phyloP scores from a whole-genome alignment of 2,329 filamentous ascomycete species.

The Juglanconis oblonga region DNA sequence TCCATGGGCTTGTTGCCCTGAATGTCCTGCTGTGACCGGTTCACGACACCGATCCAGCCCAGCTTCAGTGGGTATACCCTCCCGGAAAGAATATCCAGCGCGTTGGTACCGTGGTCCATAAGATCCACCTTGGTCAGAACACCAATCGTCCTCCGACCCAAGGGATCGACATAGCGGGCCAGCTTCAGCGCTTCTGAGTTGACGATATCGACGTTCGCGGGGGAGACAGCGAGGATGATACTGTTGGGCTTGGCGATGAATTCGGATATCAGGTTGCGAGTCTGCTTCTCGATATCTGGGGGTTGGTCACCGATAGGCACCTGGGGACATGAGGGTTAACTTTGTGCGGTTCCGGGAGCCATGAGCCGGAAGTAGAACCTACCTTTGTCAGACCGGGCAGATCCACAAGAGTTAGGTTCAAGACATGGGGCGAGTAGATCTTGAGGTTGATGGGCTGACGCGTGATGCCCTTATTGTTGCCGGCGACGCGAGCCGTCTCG shows the following conservation, averaged over 20 bases:
- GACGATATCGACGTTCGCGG: slow-evolving; percentile 95
- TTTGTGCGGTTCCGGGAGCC: no score
- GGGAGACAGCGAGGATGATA: slow-evolving; percentile 93
- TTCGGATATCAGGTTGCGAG: slow-evolving; percentile 96
- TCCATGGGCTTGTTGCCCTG: slow-evolving; percentile 92
- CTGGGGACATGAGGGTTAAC: slow-evolving; percentile 34
- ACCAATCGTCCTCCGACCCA: slow-evolving; percentile 96
- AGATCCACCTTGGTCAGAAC: slow-evolving; percentile 98
- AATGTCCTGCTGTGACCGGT: slow-evolving; percentile 97
- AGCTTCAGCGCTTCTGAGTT: slow-evolving; percentile 98
- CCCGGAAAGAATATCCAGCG: slow-evolving; percentile 95
- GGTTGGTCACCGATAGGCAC: slow-evolving; percentile 96
- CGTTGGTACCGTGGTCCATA: slow-evolving; percentile 98
- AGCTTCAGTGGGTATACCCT: slow-evolving; percentile 95
- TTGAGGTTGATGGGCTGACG: slow-evolving; percentile 95
- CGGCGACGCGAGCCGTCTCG: slow-evolving; percentile 95
- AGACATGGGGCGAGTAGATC: slow-evolving; percentile 97
- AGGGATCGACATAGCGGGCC: slow-evolving; percentile 92
- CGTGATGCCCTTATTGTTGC: slow-evolving; percentile 93
- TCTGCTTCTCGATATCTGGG: slow-evolving; percentile 93
- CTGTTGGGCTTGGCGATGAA: slow-evolving; percentile 98
- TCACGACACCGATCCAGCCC: slow-evolving; percentile 97
- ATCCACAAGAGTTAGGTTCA: slow-evolving; percentile 95
- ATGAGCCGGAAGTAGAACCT: neutral
- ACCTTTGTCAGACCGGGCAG: slow-evolving; percentile 82